Evolutionary conservation across 768 basidiomycete genomes (phyloP).

Genomic region (Rossbeevera mucosa): DNA sequence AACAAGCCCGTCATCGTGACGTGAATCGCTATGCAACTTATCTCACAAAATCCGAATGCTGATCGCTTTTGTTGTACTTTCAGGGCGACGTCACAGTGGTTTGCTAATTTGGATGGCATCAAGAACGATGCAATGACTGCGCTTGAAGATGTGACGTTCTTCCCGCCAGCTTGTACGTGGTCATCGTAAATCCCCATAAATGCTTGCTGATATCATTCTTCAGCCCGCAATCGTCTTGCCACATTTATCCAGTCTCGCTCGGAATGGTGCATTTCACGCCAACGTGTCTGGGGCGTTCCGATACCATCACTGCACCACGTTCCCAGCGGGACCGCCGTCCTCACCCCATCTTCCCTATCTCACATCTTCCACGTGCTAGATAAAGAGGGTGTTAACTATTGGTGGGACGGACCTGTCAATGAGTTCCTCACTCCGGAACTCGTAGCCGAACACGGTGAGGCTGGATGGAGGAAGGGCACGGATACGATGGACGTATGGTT

Average conservation of each 20-base stretch:
- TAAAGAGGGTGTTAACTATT: constrained; percentile 69
- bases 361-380: constrained; percentile 78
- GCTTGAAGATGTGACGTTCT: constrained; percentile 66
- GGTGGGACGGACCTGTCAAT: constrained; percentile 86
- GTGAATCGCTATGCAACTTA: constrained; percentile 35
- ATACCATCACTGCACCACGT: constrained; percentile 82
- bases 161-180: constrained; percentile 65
- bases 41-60: neutral
- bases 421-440: constrained; percentile 74
- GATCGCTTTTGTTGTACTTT: neutral
- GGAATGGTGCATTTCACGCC: constrained; percentile 99
- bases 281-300: constrained; percentile 96
- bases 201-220: neutral
- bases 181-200: constrained; percentile 5
- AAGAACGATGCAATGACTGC: constrained; percentile 71
- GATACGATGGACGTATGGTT: constrained; percentile 99
- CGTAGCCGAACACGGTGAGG: constrained; percentile 38
- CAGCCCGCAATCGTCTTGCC: constrained; percentile 85
- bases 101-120: constrained; percentile 84
- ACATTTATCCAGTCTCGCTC: constrained; percentile 83
- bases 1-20: constrained; percentile 87
- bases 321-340: constrained; percentile 56
- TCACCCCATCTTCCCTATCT: constrained; percentile 58
- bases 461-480: constrained; percentile 68
- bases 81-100: constrained; percentile 96